Conservation (phyloP, 1,284 basidiomycete species). For the Fomitopsis pinicola region DNA sequence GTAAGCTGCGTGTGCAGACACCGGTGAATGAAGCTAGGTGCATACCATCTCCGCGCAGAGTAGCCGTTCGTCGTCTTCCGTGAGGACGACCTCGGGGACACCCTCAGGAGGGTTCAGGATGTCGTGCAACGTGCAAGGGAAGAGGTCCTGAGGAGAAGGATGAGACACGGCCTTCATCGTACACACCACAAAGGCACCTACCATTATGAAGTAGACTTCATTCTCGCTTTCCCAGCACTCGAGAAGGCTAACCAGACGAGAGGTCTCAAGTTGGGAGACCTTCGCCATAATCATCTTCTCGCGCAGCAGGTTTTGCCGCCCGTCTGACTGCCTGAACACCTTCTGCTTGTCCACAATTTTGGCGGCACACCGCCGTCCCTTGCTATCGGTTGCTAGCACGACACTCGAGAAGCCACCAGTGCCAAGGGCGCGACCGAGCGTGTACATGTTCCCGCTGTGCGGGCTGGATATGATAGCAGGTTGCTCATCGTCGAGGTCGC, state of each 20-base stretch:
- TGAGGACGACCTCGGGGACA: not conserved
- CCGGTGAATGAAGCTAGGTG: not conserved
- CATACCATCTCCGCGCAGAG: conserved; percentile 15
- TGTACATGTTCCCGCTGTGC: not conserved
- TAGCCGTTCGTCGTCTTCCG: conserved; percentile 1
- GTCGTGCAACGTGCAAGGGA: too few relatives aligned
- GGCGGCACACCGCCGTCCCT: conserved; percentile 13
- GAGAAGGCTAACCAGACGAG: conserved; percentile 5
- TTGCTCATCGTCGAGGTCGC: not conserved
- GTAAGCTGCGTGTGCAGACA: too few relatives aligned
- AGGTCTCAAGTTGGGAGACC: not conserved
- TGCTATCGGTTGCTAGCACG: conserved; percentile 6
- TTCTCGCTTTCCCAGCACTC: conserved; percentile 12
- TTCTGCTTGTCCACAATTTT: conserved; percentile 21
- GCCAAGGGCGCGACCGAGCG: conserved; percentile 9
- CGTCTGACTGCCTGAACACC: conserved; percentile 1
- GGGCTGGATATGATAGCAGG: not conserved
- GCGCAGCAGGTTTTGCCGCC: not conserved
- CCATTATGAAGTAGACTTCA: conserved; percentile 20
- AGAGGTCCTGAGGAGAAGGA: too few relatives aligned
- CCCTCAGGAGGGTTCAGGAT: too few relatives aligned
- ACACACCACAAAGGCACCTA: not conserved
- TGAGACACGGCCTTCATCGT: too few relatives aligned
- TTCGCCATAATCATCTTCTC: conserved; percentile 10
- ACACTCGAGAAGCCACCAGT: conserved; percentile 13